Base-by-base conservation (phyloP, 2,329 filamentous ascomycete genomes). In the Geosmithia flava region DNA sequence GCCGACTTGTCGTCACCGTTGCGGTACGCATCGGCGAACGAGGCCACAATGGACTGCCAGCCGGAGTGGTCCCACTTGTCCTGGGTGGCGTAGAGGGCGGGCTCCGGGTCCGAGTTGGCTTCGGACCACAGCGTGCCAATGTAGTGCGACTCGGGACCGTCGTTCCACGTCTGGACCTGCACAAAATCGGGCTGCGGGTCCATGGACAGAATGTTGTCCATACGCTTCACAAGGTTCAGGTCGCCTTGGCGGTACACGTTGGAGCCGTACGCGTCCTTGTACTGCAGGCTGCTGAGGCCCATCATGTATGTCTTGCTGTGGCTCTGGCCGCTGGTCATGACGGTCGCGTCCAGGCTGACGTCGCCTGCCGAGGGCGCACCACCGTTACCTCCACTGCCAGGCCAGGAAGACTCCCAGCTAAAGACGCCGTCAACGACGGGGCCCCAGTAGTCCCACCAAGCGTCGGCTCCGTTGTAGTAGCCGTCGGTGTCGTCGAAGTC, bases 61-160 rank as follows among this genome's bases (percentile, higher is more conserved):
- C 17, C 52, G 42, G 40, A 41, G 43, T 53, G 52, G 13, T 47
- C 44, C 20, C 39, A 52, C 3, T 46, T 40, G 37, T 49, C 33
- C 3, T 42, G 48, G 48, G 49, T 51, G 48, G 45, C 47, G 43
- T 53, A 53, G 10, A 45, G 46, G 4, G 42, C 16, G 46, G 52
- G 51, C 20, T 51, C 51, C 10, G 23, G 17, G 37, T 45, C 19
- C 4, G 46, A 23, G 20, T 39, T 42, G 23, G 52, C 52, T 6
- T 20, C 17, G 11, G 33, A 3, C 50, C 51, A 52, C 30, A 47
- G 47, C 42, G 52, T 51, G 4, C 53, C 54, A 42, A 53, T 52
- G 48, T 54, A 55, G 45, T 53, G 54, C 43, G 52, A 54, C 48
- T 56, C 54, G 8, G 53, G 53, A 17, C 49, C 52, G 39, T 55